phyloP scores from a whole-genome alignment of 75 land plant species.

The Cryptomeria japonica region DNA sequence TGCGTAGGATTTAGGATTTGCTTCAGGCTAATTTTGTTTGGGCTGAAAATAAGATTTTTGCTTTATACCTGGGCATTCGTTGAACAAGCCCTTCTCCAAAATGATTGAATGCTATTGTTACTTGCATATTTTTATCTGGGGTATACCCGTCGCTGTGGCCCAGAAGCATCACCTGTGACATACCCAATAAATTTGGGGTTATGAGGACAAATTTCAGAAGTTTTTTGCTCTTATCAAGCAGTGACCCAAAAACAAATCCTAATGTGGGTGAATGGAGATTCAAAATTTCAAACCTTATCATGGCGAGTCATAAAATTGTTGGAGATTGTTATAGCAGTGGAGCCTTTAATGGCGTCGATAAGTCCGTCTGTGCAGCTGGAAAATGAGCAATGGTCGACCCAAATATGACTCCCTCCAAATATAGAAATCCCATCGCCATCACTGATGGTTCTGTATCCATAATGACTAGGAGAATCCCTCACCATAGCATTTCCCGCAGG shows the following conservation, averaged over 20 bases:
- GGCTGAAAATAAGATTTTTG: neutral
- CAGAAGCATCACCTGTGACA: conserved; percentile 45
- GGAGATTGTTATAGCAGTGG: conserved; percentile 45
- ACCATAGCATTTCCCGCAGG: conserved; percentile 28
- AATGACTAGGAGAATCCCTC: conserved; percentile 25
- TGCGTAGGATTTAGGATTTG: too few relatives aligned
- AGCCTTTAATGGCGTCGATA: conserved; percentile 39
- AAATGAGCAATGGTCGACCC: conserved; percentile 43
- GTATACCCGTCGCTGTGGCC: conserved; percentile 42
- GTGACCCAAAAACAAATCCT: neutral
- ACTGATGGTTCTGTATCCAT: conserved; percentile 23
- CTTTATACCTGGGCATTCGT: conserved; percentile 58
- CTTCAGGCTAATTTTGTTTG: neutral
- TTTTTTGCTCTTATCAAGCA: neutral
- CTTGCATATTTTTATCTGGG: conserved; percentile 40
- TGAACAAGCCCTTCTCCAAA: conserved; percentile 57
- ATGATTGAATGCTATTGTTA: conserved; percentile 59
- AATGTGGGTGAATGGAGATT: conserved; percentile 10
- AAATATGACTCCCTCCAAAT: conserved; percentile 37
- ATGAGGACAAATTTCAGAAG: too few relatives aligned
- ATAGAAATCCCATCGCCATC: conserved; percentile 56
- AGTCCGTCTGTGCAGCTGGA: conserved; percentile 34
- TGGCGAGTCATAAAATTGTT: conserved; percentile 37
- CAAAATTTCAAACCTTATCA: conserved; percentile 19
- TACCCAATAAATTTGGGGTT: too few relatives aligned